Base-by-base conservation (phyloP, 345 rosid species). In the Gossypium stocksii region DNA sequence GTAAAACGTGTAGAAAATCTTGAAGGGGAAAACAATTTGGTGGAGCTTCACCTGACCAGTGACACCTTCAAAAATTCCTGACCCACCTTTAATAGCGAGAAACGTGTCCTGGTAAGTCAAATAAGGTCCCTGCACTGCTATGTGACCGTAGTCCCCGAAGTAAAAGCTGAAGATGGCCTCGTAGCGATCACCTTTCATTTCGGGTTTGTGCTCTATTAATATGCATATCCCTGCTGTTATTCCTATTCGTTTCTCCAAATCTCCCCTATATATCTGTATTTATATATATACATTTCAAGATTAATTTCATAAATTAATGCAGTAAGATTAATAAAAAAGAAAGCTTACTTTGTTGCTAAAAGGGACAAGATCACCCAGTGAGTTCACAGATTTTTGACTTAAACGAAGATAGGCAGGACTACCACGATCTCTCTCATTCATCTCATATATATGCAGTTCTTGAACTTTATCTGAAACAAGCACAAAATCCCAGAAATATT, bases 211-310 rank as follows among this genome's bases (percentile, higher is more conserved):
- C 79, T 89, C 85, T 73, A 93, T 85, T 78, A 91, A 75, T 23
- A 93, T 73, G 78, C 97, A 88, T 17, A 88, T 72, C 19, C 98
- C 98, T 0, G 98, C 88, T 1, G 98, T 91, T 79, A 93, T 87
- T 48, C 98, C 98, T 0, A 93, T 25, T 72, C 98, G 83, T 51
- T 88, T 89, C 27, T 86, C 74, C 80, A 93, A 83, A 79, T 53
- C 93, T 22, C 89, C 90, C 8, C 80, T 70, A 78, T 87, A 89
- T 4, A 89, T 76, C 52, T 66, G 70, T 9, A 44, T n/a, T 3
- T 52, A 14, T 17, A 7, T 0, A 17, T 16, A 60, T 3, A 23
- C 13, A 23, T 34, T 34, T 45, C 16, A 53, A 53, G 9, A 0
- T 27, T 27, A 6, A 15, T 14, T 61, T 14, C 16, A 27, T 1